These are phyloP conservation scores for Boletus rubroflammeus DNA, from an alignment of 768 basidiomycete species.

Conservation along the genomic window DNA sequence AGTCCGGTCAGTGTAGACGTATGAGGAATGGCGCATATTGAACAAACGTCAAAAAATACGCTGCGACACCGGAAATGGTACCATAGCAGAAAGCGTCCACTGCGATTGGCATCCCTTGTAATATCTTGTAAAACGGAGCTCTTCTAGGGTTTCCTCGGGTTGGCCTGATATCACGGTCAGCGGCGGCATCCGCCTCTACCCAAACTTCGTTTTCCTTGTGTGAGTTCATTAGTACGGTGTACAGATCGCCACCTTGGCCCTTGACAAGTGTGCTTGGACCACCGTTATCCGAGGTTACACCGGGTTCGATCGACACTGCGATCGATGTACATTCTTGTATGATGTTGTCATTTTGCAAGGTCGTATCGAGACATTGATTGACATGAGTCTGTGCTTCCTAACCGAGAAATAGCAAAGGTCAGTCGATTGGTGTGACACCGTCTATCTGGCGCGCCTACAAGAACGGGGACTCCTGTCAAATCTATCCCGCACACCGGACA, in stretches of 20 bases:
- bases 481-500: slow-evolving; percentile 29
- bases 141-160: slow-evolving; percentile 56
- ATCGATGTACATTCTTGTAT: neutral
- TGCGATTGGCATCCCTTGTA: slow-evolving; percentile 96
- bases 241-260: slow-evolving; percentile 39
- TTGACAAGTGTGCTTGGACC: neutral
- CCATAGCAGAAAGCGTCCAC: slow-evolving; percentile 98
- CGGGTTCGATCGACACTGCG: neutral
- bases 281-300: neutral
- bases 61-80: slow-evolving; percentile 79
- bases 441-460: slow-evolving; percentile 29
- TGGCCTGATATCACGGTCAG: slow-evolving; percentile 45
- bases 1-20: slow-evolving; percentile 6
- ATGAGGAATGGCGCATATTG: neutral
- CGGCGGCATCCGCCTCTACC: slow-evolving; percentile 68
- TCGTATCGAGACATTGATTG: slow-evolving; percentile 51
- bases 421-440: neutral
- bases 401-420: slow-evolving; percentile 1
- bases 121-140: slow-evolving; percentile 93
- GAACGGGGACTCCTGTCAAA: slow-evolving; percentile 3
- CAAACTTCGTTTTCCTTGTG: slow-evolving; percentile 78
- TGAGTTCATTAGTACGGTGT: slow-evolving; percentile 88
- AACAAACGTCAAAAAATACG: slow-evolving; percentile 84
- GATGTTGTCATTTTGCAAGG: slow-evolving; percentile 7
- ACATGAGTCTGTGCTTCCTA: slow-evolving; percentile 55